A percentile compares a stretch with the other conserved stretches of the same genome.
These are phyloP conservation scores for Nyctanthes arbortristis DNA, from an alignment of 257 asterid genomes.

Conservation along the genomic window DNA sequence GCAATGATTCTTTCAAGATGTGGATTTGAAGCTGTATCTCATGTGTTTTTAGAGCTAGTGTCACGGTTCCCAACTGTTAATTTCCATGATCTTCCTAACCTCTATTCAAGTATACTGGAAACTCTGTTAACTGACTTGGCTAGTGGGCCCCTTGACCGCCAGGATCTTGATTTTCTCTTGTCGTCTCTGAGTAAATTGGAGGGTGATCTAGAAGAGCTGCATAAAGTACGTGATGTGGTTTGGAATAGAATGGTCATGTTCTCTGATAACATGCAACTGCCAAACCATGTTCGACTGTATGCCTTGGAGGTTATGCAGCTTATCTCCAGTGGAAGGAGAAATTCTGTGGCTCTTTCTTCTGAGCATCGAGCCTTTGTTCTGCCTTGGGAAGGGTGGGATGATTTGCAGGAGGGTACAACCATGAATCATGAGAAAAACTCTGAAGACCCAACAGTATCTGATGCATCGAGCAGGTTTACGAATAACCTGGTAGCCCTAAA, in stretches of 20 bases:
- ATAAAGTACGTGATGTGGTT: constrained; percentile 61
- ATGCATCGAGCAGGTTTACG: constrained; percentile 50
- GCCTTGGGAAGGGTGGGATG: constrained; percentile 95
- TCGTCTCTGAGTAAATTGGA: constrained; percentile 81
- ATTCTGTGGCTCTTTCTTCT: constrained; percentile 36
- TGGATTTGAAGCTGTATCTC: constrained; percentile 57
- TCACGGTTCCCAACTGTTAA: constrained; percentile 40
- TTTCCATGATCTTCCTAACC: constrained; percentile 65
- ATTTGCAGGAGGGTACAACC: constrained; percentile 37
- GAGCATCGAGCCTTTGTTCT: constrained; percentile 41
- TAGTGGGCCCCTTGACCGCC: constrained; percentile 43
- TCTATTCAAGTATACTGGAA: constrained; percentile 65
- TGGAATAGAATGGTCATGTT: constrained; percentile 74
- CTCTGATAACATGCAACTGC: constrained; percentile 68
- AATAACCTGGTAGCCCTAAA: constrained; percentile 84
- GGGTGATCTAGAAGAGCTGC: constrained; percentile 63
- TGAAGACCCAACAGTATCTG: constrained; percentile 37
- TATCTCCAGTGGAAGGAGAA: constrained; percentile 57
- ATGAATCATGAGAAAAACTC: constrained; percentile 31
- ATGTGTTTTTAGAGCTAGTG: constrained; percentile 43
- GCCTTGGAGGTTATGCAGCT: constrained; percentile 86
- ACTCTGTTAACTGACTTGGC: constrained; percentile 59
- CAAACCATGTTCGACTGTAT: constrained; percentile 69
- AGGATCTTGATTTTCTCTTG: constrained; percentile 47
- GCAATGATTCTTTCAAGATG: constrained; percentile 79